Base-by-base conservation (phyloP, 1,284 basidiomycete species). In the Pascua sp. region DNA sequence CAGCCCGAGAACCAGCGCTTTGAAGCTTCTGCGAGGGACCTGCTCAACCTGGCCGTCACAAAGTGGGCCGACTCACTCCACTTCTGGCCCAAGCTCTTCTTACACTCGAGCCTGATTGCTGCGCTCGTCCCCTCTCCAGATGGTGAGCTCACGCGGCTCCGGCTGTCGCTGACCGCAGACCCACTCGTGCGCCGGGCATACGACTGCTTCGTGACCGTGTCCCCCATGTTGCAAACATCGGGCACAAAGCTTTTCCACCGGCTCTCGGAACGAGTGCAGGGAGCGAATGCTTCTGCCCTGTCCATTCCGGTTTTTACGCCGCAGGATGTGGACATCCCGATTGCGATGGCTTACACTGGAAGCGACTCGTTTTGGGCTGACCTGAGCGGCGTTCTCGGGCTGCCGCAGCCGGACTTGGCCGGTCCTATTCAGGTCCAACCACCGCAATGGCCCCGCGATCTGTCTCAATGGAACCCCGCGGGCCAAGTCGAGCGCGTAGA, bases 1-100 rank as follows among this genome's bases (percentile, higher is more conserved):
- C 44, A 50, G 32, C 51, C 53, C 1, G 46, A 60, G 11, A 15
- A 15, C 13, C 16, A 41, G 24, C 55, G 42, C 38, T 60, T 43
- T 49, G 45, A 55, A 39, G 38, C 43, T 37, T 47, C 43, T 8
- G 56, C 56, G 11, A 50, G 56, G 37, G 59, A 60, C 36, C 52
- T 63, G 37, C 58, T 60, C 16, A 47, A 46, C n/a, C 53, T 63
- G 11, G 59, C 48, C 9, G 45, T 43, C 8, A 59, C 51, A 11
- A 49, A 45, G 36, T 63, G 61, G 61, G 52, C 55, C 37, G 41
- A 51, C 3, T 47, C 44, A 5, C 59, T 63, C 15, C 59, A 56
- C 44, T 44, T 60, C 13, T 63, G 61, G 61, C 61, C 61, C 9
- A 63, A 55, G 42, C 51, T 63, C 36, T 60, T 63, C 39, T 47